Base-by-base conservation (phyloP, 106 monocot genomes). In the Acanthochlamys bracteata region DNA sequence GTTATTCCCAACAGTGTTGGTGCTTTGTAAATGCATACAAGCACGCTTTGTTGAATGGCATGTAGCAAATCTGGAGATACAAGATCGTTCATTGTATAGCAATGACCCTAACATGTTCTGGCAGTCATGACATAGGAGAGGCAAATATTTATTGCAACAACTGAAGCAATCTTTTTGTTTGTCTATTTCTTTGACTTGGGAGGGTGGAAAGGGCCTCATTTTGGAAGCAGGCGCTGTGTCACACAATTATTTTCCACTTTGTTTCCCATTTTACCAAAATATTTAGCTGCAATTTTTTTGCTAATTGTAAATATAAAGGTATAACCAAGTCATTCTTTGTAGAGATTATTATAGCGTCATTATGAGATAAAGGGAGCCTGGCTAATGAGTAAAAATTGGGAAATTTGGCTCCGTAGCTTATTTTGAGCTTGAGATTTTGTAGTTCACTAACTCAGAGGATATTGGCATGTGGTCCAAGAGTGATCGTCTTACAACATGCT, bases 41-140 rank as follows among this genome's bases (percentile, higher is more conserved):
- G 90, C 91, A 20, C 71, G 78, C 41, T 83, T 96, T 9, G 73
- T 96, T 4, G 85, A 96, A 56, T 96, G 90, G 84, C 96, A 96
- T 58, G 88, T 96, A 33, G 88, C 96, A 65, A 96, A 96, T 79
- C 68, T 96, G 65, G 91, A 96, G 79, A 96, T 96, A 57, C 96
- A 96, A 74, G 96, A 96, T 61, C 96, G 88, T 55, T 85, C 96
- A 23, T 42, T 96, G 83, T 91, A 96, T 61, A 96, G 88, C 64
- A 82, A 85, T 58, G 91, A 96, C 67, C 91, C 80, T 17, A 80
- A 79, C 63, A 11, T 81, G 40, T 96, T 91, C 75, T 96, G 96
- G 96, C 88, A 80, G 52, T 84, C 85, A 22, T 91, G 77, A 90
- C 77, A 81, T 54, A 20, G 10, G 65, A 17, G 63, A 22, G 53